Percentiles rank a stretch among this genome's conserved stretches.
Conservation (phyloP, 176 grass and related monocot species). For the Avena eriantha region DNA sequence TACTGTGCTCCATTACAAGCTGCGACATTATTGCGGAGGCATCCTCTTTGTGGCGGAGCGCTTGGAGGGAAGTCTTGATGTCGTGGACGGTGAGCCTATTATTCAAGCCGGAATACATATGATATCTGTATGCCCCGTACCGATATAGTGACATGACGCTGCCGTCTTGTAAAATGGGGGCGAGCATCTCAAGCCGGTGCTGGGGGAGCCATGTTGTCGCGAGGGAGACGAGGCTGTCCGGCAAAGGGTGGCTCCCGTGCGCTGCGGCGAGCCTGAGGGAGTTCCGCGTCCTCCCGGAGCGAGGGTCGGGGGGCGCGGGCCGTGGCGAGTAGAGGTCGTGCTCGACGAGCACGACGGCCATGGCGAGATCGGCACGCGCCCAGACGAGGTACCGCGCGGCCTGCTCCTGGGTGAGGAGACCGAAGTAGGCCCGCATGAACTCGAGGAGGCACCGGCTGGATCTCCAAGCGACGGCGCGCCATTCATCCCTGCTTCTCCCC, state of each 20-base stretch:
- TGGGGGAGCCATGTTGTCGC: not conserved
- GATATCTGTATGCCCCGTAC: too few species aligned
- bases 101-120: not conserved
- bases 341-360: not conserved
- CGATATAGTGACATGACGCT: not conserved
- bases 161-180: not conserved
- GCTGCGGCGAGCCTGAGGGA: not conserved
- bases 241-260: not conserved
- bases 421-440: not conserved
- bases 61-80: not conserved
- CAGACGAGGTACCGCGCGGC: conserved; percentile 4
- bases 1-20: not conserved
- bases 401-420: not conserved
- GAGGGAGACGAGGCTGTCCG: not conserved
- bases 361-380: not conserved
- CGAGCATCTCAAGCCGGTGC: not conserved
- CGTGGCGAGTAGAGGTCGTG: not conserved
- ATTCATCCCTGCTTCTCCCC: not conserved
- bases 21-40: not conserved
- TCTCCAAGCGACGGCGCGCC: not conserved
- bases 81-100: not conserved
- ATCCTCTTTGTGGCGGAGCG: not conserved
- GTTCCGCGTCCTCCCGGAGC: not conserved
- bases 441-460: not conserved
- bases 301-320: not conserved